Conservation (phyloP, 2,329 filamentous ascomycete genomes). For the Colletotrichum godetiae region DNA sequence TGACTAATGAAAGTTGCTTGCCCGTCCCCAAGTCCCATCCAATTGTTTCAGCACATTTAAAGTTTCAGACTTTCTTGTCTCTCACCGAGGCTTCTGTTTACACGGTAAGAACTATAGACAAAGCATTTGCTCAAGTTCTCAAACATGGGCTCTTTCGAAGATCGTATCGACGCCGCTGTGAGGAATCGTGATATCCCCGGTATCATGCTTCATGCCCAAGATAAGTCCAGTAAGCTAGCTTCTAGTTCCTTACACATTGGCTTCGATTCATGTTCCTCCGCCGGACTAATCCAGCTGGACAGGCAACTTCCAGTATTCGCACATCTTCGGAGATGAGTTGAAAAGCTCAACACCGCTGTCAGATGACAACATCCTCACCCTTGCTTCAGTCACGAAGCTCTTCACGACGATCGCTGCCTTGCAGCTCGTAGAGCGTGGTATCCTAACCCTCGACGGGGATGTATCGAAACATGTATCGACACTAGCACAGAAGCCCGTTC, state of each 20-base stretch:
- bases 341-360: slow-evolving; percentile 45
- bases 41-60: not conserved
- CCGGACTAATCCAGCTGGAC: too few species aligned
- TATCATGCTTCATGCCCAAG: slow-evolving; percentile 27
- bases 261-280: too few species aligned
- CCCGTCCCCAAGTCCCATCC: not conserved
- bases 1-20: not conserved
- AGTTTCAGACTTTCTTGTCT: not conserved
- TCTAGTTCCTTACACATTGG: too few species aligned
- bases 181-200: slow-evolving; percentile 27
- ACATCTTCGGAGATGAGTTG: slow-evolving; percentile 14
- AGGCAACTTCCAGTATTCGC: slow-evolving; percentile 27
- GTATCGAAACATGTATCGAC: slow-evolving; percentile 58
- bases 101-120: not conserved
- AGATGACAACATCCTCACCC: slow-evolving; percentile 49
- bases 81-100: not conserved
- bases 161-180: slow-evolving; percentile 19
- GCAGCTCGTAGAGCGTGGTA: slow-evolving; percentile 65
- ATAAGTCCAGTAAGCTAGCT: slow-evolving; percentile 23
- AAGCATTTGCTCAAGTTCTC: not conserved
- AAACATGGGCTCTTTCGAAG: slow-evolving; percentile 30
- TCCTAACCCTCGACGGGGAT: slow-evolving; percentile 58
- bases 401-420: slow-evolving; percentile 63
- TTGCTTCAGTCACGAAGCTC: slow-evolving; percentile 56
- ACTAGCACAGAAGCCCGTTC: slow-evolving; percentile 57